Evolutionary conservation across 176 grass and related monocot genomes (phyloP), one percentile per base, ranked within the genome.

Genomic region (Raddia distichophylla): DNA sequence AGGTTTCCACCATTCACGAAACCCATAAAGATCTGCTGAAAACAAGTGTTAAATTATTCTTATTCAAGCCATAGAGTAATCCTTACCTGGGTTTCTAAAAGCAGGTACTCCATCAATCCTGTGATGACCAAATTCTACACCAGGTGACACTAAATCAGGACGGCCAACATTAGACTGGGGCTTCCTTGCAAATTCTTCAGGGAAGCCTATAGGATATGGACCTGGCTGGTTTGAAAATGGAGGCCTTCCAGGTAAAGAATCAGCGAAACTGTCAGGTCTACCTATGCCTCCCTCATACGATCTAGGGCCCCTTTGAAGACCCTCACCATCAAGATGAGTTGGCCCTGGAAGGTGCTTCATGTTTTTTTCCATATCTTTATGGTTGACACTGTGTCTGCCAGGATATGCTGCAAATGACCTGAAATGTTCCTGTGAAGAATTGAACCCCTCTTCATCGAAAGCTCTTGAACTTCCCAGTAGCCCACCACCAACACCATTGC

Each of bases 161-260:
- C 35, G 64, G 15, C 16, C 55, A 64, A 72, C 70, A 49, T 67
- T 22, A 78, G 79, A 49, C 80, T 86, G 77, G 60, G 74, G 61
- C 13, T 80, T 92, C 75, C 83, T 89, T 56, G 86, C 64, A 72
- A 89, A 91, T 72, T 91, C 82, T 18, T 94, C 87, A 67, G 59
- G 82, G 10, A 83, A 60, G 33, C 74, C 74, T 48, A 75, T 48
- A 76, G 86, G 76, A 88, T 88, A 91, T 69, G 79, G 32, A 88
- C 81, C 85, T 85, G 71, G 62, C 71, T 89, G 80, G 54, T 84
- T 82, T 68, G 70, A 59, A 64, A 86, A 89, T 74, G 80, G 80
- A 80, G 82, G 84, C 13, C 82, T 91, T 83, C 74, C 63, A 74
- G 83, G 64, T 27, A 87, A 49, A 49, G 71, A 79, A 86, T 83